Evolutionary conservation across 2,329 filamentous ascomycete genomes (phyloP), one percentile per base, ranked within the genome.

Genomic region (Thermothelomyces thermophilus): DNA sequence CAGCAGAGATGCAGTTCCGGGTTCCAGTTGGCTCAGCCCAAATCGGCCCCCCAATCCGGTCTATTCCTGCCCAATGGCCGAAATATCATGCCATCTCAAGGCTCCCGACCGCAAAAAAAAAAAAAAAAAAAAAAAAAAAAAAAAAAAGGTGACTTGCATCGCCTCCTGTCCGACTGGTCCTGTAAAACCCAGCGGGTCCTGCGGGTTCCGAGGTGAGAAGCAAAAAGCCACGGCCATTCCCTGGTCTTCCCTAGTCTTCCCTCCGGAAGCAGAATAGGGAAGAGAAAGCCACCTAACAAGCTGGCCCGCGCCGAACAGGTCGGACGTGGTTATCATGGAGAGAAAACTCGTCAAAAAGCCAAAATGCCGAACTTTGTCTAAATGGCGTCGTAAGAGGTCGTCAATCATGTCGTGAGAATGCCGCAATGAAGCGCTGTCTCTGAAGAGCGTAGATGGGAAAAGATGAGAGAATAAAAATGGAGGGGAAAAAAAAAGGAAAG

Each of bases 181-280:
- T 61, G 59, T 61, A 42, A 46, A 56, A 55, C 58, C 60, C 60
- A 60, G 53, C 50, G 31, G 24, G 36, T 33, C 26, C 35, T 33
- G 26, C 24, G 42, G 16, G 24, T 17, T 17, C 10, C n/a, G 22
- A 16, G 17, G 7, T 14, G 16, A 22, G 30, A 30, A 30, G 20
- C 46, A 26, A 35, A 40, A 40, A 41, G 35, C 35, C 42, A 46
- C 13, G 26, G 26, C n/a, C n/a, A n/a, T n/a, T n/a, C n/a, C n/a
- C n/a, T n/a, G n/a, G n/a, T n/a, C n/a, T n/a, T n/a, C n/a, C n/a
- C n/a, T n/a, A n/a, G n/a, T n/a, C n/a, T 51, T 40, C 49, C 54
- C 49, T 44, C 51, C 33, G 42, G 13, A 53, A 48, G 28, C 40
- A 40, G 19, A 34, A 46, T n/a, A n/a, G n/a, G n/a, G n/a, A n/a